phyloP scores from a whole-genome alignment of 2,329 filamentous ascomycete species.

The Aureobasidium namibiae region DNA sequence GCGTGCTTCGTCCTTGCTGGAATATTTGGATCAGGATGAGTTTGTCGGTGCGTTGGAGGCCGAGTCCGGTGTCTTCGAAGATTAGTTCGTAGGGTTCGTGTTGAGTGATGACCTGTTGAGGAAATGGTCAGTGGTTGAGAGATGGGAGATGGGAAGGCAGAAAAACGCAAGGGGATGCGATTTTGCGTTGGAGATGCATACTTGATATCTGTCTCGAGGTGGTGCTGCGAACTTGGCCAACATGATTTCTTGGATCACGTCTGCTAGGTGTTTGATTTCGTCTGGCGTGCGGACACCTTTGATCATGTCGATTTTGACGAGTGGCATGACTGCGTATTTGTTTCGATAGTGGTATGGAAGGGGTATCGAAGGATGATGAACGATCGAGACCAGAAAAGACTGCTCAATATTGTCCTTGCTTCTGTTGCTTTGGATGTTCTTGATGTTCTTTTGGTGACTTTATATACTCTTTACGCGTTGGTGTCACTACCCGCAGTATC shows the following conservation, averaged over 20 bases:
- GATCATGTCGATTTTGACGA: constrained; percentile 26
- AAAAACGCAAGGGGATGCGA: neutral
- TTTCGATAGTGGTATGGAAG: neutral
- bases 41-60: no score
- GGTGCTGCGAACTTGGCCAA: constrained; percentile 24
- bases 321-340: no score
- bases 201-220: constrained; percentile 24
- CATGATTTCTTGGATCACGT: constrained; percentile 24
- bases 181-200: no score
- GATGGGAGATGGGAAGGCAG: neutral
- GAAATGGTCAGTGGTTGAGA: neutral
- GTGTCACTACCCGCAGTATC: no score
- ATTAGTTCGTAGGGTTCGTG: no score
- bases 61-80: no score
- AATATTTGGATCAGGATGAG: no score
- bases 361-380: neutral
- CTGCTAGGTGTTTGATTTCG: constrained; percentile 23
- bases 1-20: no score
- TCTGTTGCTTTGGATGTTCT: no score
- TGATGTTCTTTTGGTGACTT: no score
- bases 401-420: neutral
- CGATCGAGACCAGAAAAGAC: neutral
- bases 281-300: constrained; percentile 19
- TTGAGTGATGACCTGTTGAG: no score
- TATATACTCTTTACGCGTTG: no score